phyloP scores from a whole-genome alignment of 2,329 filamentous ascomycete species.

The Knufia fluminis region DNA sequence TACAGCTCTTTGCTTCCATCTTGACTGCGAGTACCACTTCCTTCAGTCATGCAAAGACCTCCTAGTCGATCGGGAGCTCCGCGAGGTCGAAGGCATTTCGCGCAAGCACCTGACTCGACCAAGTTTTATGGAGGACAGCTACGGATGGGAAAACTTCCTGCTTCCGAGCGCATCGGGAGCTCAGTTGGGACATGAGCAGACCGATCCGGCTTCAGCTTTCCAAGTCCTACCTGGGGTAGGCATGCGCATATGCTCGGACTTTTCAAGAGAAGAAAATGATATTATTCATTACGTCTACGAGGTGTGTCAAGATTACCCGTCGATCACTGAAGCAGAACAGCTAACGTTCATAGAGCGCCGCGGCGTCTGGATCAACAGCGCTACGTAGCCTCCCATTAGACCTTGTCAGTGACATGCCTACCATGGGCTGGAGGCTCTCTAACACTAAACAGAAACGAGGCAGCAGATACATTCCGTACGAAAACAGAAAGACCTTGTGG shows the following conservation, averaged over 20 bases:
- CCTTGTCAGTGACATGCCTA: not conserved
- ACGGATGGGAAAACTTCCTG: constrained; percentile 20
- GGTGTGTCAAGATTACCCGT: not conserved
- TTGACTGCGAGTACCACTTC: constrained; percentile 17
- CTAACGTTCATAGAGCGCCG: not conserved
- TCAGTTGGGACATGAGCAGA: constrained; percentile 1
- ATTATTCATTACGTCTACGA: constrained; percentile 8
- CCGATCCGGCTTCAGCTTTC: constrained; percentile 9
- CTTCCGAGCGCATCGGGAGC: constrained; percentile 15
- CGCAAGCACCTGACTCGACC: constrained; percentile 1
- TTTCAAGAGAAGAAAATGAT: constrained; percentile 10
- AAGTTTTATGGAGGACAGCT: constrained; percentile 11
- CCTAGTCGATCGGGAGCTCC: constrained; percentile 7
- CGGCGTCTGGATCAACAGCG: not conserved
- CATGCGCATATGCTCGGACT: constrained; percentile 14
- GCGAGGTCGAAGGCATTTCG: not conserved
- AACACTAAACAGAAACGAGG: not conserved
- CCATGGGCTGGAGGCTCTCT: not conserved
- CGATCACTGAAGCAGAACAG: not conserved
- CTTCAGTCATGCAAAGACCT: constrained; percentile 11
- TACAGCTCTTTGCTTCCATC: constrained; percentile 11
- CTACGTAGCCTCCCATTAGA: not conserved
- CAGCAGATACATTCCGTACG: not conserved
- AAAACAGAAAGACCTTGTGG: not conserved
- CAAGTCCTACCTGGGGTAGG: constrained; percentile 15